Base-by-base conservation (phyloP, 306 rosid species). In the Prosopis cineraria region DNA sequence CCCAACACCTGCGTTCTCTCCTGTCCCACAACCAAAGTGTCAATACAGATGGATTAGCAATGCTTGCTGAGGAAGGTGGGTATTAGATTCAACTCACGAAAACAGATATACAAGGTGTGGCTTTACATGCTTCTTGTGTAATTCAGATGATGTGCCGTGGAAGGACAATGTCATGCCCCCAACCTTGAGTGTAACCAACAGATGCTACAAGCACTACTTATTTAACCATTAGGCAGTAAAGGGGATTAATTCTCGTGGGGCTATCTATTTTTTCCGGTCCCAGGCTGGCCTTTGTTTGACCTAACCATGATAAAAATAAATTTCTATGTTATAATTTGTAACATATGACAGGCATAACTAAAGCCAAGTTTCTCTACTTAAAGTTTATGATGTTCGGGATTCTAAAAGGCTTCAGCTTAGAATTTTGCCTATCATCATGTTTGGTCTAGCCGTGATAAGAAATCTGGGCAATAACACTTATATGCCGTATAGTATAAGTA, bases 1-100 rank as follows among this genome's bases (percentile, higher is more conserved):
- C 99, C 12, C 99, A 87, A 70, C 93, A 85, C 83, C 80, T 88
- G 68, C 94, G 75, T 76, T 82, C 94, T 73, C 78, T 63, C 40
- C 16, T 40, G 66, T 69, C 92, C 65, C 58, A 53, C 83, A 87
- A 58, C 67, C 90, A 74, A 58, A 84, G 85, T 70, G 78, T 40
- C 45, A 82, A 48, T 83, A 84, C 86, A 36, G 99, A 95, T 73
- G 96, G 98, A 48, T 83, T 95, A 72, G 89, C 88, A 84, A 87
- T 87, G 41, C 94, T 95, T 69, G 96, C 98, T 16, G 99, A 95
- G 88, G 98, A 93, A 87, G 99, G 99, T 95, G 47, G 17, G 88
- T 65, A 65, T 77, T 65, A n/a, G 22, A 72, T 78, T 56, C 29
- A 11, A 66, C 29, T 50, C 75, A n/a, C 52, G 25, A 20, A 58